Evolutionary conservation across 371 early-diverging fungal genomes (phyloP).

Genomic region (Mucor indicus): DNA sequence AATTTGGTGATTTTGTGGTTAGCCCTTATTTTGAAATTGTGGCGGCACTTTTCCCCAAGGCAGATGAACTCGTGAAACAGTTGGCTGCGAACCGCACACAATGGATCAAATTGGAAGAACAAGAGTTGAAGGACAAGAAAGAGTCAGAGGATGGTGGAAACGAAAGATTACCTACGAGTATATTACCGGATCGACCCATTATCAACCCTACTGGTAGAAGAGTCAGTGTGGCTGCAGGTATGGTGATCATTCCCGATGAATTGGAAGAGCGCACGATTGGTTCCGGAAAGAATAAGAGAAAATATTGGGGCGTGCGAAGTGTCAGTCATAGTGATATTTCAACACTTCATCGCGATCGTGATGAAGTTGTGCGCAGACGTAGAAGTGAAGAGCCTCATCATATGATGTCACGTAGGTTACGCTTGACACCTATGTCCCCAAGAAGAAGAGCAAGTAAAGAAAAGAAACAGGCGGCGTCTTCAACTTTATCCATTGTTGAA

Average conservation of each 20-base stretch:
- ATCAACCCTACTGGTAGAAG: constrained; percentile 46
- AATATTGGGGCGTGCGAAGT: constrained; percentile 42
- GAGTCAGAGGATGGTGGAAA: too few relatives aligned
- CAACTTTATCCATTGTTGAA: neutral
- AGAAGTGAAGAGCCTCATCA: constrained; percentile 2
- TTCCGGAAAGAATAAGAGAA: constrained; percentile 27
- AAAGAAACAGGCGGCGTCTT: neutral
- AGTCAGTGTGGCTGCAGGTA: constrained; percentile 55
- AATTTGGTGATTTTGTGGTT: constrained; percentile 83
- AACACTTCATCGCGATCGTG: constrained; percentile 1
- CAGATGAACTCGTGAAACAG: constrained; percentile 37
- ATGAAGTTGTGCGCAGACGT: too few relatives aligned
- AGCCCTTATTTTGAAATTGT: constrained; percentile 83
- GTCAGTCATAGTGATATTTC: constrained; percentile 34
- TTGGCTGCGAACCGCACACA: constrained; percentile 32
- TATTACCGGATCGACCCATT: constrained; percentile 38
- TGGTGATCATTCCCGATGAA: constrained; percentile 50
- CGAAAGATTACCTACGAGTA: constrained; percentile 23
- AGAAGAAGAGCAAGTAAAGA: neutral
- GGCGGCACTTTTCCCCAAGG: constrained; percentile 68
- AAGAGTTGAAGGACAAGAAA: too few relatives aligned
- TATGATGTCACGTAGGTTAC: neutral
- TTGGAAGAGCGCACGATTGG: constrained; percentile 42
- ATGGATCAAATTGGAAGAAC: constrained; percentile 33
- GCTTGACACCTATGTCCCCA: neutral